A percentile compares a stretch with the other conserved stretches of the same genome.
These are phyloP conservation scores for Wickerhamomyces chaumierensis DNA, from an alignment of 805 yeast species.

Conservation along the genomic window DNA sequence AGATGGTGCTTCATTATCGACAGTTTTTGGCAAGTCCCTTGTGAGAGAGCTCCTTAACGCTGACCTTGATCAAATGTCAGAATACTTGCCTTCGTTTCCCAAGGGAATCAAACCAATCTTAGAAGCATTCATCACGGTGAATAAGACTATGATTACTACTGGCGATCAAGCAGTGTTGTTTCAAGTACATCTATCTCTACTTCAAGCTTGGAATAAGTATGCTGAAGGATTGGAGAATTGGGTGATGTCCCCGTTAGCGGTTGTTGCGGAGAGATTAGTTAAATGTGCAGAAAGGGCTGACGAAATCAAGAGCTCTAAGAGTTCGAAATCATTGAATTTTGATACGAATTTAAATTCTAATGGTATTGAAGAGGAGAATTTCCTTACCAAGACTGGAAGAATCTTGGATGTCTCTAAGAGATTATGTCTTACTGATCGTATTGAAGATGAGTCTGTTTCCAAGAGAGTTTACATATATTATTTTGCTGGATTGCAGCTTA, in stretches of 20 bases:
- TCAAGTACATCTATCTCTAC: slow-evolving; percentile 25
- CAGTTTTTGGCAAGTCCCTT: background rate
- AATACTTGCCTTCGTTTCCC: background rate
- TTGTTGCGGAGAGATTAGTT: slow-evolving; percentile 28
- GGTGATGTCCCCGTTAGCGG: slow-evolving; percentile 35
- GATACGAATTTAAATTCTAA: slow-evolving; percentile 4
- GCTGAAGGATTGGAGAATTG: slow-evolving; percentile 43
- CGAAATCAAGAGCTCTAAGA: slow-evolving; percentile 10
- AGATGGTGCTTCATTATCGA: slow-evolving; percentile 1
- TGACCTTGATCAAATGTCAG: background rate
- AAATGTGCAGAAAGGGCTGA: slow-evolving; percentile 15
- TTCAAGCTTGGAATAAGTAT: slow-evolving; percentile 36
- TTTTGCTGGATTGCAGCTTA: slow-evolving; percentile 59
- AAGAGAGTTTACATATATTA: slow-evolving; percentile 58
- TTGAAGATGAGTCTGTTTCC: slow-evolving; percentile 33
- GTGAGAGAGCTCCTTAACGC: background rate
- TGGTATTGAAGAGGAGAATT: slow-evolving; percentile 21
- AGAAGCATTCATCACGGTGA: slow-evolving; percentile 5
- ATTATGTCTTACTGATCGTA: slow-evolving; percentile 68
- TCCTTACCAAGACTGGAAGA: slow-evolving; percentile 44
- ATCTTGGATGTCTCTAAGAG: slow-evolving; percentile 66
- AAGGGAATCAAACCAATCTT: slow-evolving; percentile 7
- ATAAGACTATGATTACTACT: slow-evolving; percentile 19
- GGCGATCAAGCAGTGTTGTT: slow-evolving; percentile 20
- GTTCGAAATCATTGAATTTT: background rate